Evolutionary conservation across 2,329 filamentous ascomycete species (phyloP).

Genomic region (Colletotrichum sp.): DNA sequence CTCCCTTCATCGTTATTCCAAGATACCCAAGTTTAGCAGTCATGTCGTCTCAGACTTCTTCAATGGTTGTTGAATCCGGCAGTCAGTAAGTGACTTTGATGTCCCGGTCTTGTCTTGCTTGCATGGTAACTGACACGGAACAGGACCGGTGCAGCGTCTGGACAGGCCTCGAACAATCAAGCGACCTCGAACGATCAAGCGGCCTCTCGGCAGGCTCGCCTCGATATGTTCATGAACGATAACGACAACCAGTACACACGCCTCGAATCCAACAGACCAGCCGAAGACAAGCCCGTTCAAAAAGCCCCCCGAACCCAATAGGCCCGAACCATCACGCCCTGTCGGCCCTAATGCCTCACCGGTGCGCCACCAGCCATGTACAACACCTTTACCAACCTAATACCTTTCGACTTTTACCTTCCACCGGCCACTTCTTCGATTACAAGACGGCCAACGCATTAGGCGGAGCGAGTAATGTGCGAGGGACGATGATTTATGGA

Average conservation of each 20-base stretch:
- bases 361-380: neutral
- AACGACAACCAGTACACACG: neutral
- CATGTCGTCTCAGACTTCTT: neutral
- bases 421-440: neutral
- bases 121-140: neutral
- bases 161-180: neutral
- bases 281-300: neutral
- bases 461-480: neutral
- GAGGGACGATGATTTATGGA: neutral
- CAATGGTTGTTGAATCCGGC: neutral
- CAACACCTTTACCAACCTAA: neutral
- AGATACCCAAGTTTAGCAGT: neutral
- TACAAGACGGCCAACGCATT: neutral
- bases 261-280: neutral
- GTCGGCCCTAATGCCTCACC: neutral
- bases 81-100: neutral
- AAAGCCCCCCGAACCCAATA: neutral
- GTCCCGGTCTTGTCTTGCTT: neutral
- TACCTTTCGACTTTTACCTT: neutral
- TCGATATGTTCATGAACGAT: neutral
- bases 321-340: neutral
- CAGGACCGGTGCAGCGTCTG: neutral
- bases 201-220: neutral
- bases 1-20: neutral
- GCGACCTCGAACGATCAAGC: neutral